Conservation (phyloP, 2,329 filamentous ascomycete species). For the Diplodia mutila region DNA sequence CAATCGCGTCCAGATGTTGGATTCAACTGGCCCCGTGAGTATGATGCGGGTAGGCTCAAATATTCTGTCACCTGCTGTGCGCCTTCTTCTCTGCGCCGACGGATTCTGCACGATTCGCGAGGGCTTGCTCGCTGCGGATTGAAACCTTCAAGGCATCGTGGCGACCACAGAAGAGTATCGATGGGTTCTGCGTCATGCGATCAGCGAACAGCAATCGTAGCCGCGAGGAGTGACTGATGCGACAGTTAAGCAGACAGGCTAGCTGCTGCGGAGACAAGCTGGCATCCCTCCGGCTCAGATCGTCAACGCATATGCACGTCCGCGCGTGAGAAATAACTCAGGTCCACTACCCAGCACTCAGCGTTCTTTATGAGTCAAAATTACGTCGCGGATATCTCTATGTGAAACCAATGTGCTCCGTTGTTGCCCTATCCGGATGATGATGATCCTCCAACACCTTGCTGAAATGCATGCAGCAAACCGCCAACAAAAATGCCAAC, state of each 20-base stretch:
- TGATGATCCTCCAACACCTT: slow-evolving; percentile 15
- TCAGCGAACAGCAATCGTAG: not conserved
- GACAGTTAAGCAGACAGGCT: not conserved
- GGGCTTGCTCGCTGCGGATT: not conserved
- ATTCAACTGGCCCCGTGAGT: too few species aligned
- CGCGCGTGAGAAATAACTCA: not conserved
- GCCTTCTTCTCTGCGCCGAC: not conserved
- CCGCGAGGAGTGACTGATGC: not conserved
- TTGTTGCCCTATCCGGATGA: not conserved
- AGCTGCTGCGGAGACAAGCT: not conserved
- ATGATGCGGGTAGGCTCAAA: too few species aligned
- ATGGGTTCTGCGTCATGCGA: not conserved
- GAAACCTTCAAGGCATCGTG: slow-evolving; percentile 6
- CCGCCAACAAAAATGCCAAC: slow-evolving; percentile 6
- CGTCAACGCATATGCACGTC: slow-evolving; percentile 3
- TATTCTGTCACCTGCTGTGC: too few species aligned
- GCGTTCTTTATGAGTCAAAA: not conserved
- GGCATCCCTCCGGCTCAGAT: not conserved
- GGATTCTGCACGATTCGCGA: not conserved
- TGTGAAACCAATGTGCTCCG: slow-evolving; percentile 1
- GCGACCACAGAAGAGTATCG: not conserved
- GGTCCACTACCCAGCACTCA: not conserved
- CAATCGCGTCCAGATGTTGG: too few species aligned
- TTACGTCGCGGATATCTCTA: slow-evolving; percentile 21
- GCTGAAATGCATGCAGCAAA: slow-evolving; percentile 26